Base-by-base conservation (phyloP, 441 rosid genomes). In the Populus hybrid region DNA sequence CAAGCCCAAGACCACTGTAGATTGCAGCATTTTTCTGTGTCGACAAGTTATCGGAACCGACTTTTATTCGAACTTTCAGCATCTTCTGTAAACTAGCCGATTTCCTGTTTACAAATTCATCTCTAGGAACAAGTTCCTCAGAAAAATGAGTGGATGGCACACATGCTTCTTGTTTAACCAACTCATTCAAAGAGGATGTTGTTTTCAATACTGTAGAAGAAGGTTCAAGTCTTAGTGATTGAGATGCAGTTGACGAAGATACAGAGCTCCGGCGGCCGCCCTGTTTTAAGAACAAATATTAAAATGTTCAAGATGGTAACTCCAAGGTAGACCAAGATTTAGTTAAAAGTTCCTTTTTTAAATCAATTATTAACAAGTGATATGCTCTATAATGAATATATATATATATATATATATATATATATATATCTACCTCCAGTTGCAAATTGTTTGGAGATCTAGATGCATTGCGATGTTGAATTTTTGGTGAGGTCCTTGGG, bases 1-100 rank as follows among this genome's bases (percentile, higher is more conserved):
- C 98, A 84, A 97, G 99, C 74, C 99, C 99, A 66, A 97, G 97
- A 74, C 97, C 98, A 86, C 95, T 93, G 85, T 94, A 92, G 78
- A 96, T 88, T 66, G 89, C 98, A 76, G 91, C 95, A 86, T 89
- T 97, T 72, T 89, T 92, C 83, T 81, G 84, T 70, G 92, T 82
- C 57, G 87, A 79, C 87, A 89, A 83, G 88, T 90, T 93, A 80
- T 93, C 98, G 38, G 97, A 83, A 72, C 95, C 97, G 82, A 94
- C 84, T 92, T 88, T 97, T 76, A 94, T 92, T 81, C 97, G 90
- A 77, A 97, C 87, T 88, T 92, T 97, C 76, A 93, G 84, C 84
- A 86, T 82, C 82, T 88, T 97, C 86, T 86, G 94, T 66, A 86
- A 80, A 77, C 82, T 81, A 79, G 81, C 74, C 76, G 85, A 81